Conservation (phyloP, 2,329 filamentous ascomycete genomes). For the Ustulina deusta region DNA sequence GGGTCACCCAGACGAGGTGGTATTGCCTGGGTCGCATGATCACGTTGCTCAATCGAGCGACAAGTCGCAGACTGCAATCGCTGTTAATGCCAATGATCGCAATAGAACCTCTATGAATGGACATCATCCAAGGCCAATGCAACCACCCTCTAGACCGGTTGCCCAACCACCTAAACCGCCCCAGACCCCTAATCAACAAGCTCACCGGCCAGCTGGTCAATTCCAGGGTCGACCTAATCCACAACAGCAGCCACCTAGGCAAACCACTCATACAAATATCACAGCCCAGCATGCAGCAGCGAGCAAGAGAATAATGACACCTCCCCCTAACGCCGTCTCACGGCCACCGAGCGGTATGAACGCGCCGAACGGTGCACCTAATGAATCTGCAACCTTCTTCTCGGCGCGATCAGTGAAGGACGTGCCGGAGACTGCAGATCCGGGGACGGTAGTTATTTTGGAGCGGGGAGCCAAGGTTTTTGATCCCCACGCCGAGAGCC, state of each 20-base stretch:
- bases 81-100: slow-evolving; percentile 43
- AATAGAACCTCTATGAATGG: slow-evolving; percentile 48
- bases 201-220: slow-evolving; percentile 44
- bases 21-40: slow-evolving; percentile 60
- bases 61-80: slow-evolving; percentile 43
- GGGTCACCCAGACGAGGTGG: slow-evolving; percentile 81
- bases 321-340: slow-evolving; percentile 49
- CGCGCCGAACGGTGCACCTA: slow-evolving; percentile 41
- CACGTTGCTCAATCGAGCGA: slow-evolving; percentile 47
- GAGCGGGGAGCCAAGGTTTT: slow-evolving; percentile 68
- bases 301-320: slow-evolving; percentile 46
- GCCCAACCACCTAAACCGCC: slow-evolving; percentile 52
- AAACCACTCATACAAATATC: slow-evolving; percentile 40
- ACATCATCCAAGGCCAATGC: slow-evolving; percentile 49
- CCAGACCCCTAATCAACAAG: slow-evolving; percentile 53
- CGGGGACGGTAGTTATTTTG: slow-evolving; percentile 57
- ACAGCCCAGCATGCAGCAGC: slow-evolving; percentile 45
- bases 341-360: slow-evolving; percentile 43
- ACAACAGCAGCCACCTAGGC: slow-evolving; percentile 42
- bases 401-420: slow-evolving; percentile 72
- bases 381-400: slow-evolving; percentile 72
- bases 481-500: slow-evolving; percentile 80
- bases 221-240: slow-evolving; percentile 46
- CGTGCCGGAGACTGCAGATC: slow-evolving; percentile 62
- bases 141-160: slow-evolving; percentile 53